A percentile compares a stretch with the other conserved stretches of the same genome.
phyloP scores from a whole-genome alignment of 2,329 filamentous ascomycete species.

The Fusarium tupiense region DNA sequence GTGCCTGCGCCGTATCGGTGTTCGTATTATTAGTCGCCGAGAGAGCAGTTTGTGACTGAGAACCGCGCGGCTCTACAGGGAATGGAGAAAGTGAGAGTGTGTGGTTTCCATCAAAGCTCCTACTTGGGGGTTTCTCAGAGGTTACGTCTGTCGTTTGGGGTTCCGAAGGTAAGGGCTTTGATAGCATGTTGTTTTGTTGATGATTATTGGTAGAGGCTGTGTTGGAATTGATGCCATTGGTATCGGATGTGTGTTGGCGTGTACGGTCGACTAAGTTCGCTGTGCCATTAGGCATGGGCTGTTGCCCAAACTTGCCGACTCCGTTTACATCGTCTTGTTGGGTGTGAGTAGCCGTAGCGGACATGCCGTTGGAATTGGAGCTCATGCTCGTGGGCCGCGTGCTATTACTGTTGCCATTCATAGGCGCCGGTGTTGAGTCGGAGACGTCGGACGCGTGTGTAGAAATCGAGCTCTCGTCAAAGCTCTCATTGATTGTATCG shows the following conservation, averaged over 20 bases:
- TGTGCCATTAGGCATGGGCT: constrained; percentile 43
- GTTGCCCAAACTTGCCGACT: constrained; percentile 32
- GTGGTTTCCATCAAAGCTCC: constrained; percentile 24
- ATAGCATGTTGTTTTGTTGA: constrained; percentile 23
- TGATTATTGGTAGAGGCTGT: constrained; percentile 20
- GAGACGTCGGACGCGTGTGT: constrained; percentile 63
- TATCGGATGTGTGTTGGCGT: constrained; percentile 25
- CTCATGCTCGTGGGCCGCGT: constrained; percentile 65
- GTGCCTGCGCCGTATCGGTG: constrained; percentile 42
- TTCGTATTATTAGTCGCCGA: constrained; percentile 39
- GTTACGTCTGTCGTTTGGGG: constrained; percentile 27
- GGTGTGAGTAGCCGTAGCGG: constrained; percentile 47
- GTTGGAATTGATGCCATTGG: constrained; percentile 31
- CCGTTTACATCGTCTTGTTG: constrained; percentile 42
- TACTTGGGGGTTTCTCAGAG: constrained; percentile 25
- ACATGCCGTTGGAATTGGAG: constrained; percentile 66
- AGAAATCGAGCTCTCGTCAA: constrained; percentile 64
- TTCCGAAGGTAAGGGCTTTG: constrained; percentile 39
- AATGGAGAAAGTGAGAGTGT: constrained; percentile 15
- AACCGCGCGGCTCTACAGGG: constrained; percentile 25
- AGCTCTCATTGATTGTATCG: constrained; percentile 61
- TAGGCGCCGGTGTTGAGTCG: constrained; percentile 54
- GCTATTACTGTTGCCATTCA: constrained; percentile 55
- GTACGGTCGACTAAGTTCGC: constrained; percentile 45
- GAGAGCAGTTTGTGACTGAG: constrained; percentile 25